These are phyloP conservation scores for Pichia deserticola DNA, from an alignment of 805 yeast species.

Conservation along the genomic window DNA sequence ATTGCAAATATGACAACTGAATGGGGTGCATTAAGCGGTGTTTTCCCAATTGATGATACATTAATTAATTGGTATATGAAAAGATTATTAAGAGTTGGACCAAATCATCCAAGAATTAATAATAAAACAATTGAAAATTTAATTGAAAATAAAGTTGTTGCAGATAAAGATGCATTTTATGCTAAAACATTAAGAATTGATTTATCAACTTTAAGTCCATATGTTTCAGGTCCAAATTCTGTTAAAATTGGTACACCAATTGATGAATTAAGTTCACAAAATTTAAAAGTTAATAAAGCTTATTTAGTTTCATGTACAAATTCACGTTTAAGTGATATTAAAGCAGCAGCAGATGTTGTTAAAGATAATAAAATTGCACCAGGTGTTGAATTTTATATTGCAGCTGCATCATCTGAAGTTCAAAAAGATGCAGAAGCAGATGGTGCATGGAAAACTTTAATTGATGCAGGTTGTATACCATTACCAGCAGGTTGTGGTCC, in stretches of 20 bases:
- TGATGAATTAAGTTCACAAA: conserved; percentile 60
- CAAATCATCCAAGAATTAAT: conserved; percentile 76
- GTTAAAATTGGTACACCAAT: conserved; percentile 85
- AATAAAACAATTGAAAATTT: conserved; percentile 48
- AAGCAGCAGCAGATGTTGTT: conserved; percentile 89
- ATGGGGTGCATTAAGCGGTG: conserved; percentile 97
- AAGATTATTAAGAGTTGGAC: conserved; percentile 39
- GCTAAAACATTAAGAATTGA: conserved; percentile 86
- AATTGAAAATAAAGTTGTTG: conserved; percentile 31
- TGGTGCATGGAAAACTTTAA: conserved; percentile 87
- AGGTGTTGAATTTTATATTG: conserved; percentile 92
- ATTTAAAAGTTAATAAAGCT: conserved; percentile 83
- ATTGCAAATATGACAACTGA: conserved; percentile 98
- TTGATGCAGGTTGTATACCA: conserved; percentile 91
- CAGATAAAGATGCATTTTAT: conserved; percentile 77
- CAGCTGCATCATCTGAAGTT: conserved; percentile 93
- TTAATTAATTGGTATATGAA: conserved; percentile 70
- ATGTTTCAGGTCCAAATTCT: conserved; percentile 94
- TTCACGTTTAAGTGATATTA: conserved; percentile 84
- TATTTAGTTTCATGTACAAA: conserved; percentile 97
- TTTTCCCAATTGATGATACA: conserved; percentile 90
- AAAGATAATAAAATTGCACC: conserved; percentile 76
- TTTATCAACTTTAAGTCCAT: conserved; percentile 73
- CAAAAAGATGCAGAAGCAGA: conserved; percentile 83
- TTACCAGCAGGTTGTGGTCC: conserved; percentile 99